These are phyloP conservation scores for Knoxia roxburghii DNA, from an alignment of 257 asterid genomes.

Conservation along the genomic window DNA sequence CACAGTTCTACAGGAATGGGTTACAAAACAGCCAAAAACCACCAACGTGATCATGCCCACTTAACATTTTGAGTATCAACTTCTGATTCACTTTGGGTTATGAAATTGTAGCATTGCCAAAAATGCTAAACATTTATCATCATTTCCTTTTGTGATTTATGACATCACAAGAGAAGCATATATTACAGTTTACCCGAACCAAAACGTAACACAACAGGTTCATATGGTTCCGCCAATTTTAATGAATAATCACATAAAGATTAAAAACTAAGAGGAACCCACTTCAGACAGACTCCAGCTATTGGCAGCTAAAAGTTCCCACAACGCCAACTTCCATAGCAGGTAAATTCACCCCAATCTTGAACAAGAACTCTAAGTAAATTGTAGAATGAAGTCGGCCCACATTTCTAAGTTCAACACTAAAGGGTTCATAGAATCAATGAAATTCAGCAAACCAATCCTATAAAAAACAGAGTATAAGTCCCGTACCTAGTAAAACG, in stretches of 20 bases:
- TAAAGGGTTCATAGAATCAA: neutral
- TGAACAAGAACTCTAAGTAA: neutral
- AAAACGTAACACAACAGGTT: neutral
- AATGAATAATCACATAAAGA: too few relatives aligned
- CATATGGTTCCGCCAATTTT: too few relatives aligned
- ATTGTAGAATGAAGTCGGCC: neutral
- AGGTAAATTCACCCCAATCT: neutral
- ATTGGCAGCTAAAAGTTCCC: neutral
- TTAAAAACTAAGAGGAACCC: neutral
- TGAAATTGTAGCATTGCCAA: neutral
- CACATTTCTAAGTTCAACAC: neutral
- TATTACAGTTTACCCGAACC: neutral
- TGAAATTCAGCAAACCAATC: neutral
- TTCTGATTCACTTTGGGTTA: neutral
- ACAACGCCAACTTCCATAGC: neutral
- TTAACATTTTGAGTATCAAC: neutral
- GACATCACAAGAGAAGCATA: neutral
- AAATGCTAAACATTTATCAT: neutral
- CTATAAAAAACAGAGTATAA: neutral
- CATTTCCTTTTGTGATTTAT: neutral
- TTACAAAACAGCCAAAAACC: neutral
- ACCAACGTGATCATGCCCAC: neutral
- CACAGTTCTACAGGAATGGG: neutral
- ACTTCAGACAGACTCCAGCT: neutral
- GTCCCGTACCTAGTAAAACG: neutral